Conservation (phyloP, 257 asterid species). For the Nicotiana attenuata region DNA sequence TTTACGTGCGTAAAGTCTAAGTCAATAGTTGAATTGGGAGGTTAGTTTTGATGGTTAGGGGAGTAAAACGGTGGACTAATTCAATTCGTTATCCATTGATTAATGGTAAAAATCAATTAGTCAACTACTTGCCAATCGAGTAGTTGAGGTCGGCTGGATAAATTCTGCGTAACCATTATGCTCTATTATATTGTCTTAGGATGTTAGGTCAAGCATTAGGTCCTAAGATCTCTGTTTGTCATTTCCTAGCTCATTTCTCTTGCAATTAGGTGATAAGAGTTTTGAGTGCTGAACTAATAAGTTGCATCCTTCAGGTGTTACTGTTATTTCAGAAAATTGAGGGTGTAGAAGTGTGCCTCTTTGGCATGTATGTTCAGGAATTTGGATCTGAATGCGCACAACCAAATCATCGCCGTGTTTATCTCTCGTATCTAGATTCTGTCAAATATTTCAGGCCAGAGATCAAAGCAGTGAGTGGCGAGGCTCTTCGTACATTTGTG, state of each 20-base stretch:
- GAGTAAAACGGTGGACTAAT: not conserved
- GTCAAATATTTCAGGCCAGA: constrained; percentile 98
- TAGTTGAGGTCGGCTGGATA: not conserved
- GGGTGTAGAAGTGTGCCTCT: constrained; percentile 99
- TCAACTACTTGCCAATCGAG: not conserved
- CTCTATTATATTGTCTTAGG: not conserved
- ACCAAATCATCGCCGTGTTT: constrained; percentile 97
- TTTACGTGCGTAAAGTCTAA: not conserved
- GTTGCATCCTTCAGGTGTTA: constrained; percentile 57
- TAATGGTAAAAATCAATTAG: not conserved
- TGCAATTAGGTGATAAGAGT: constrained; percentile 2
- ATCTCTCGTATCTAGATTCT: constrained; percentile 97
- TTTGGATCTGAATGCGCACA: constrained; percentile 95
- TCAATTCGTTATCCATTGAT: not conserved
- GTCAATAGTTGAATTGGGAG: not conserved
- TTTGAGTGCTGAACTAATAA: constrained; percentile 15
- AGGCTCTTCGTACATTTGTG: constrained; percentile 95
- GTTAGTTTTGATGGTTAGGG: not conserved
- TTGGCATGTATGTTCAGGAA: constrained; percentile 99
- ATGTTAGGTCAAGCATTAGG: not conserved
- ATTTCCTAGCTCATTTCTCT: not conserved
- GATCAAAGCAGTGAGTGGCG: constrained; percentile 82
- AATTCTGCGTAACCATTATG: not conserved
- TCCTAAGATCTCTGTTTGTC: constrained; percentile 1
- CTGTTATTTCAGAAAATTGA: constrained; percentile 90